These are phyloP conservation scores for Pseudogymnoascus sp. DNA, from an alignment of 2,329 filamentous ascomycete species.

Conservation along the genomic window DNA sequence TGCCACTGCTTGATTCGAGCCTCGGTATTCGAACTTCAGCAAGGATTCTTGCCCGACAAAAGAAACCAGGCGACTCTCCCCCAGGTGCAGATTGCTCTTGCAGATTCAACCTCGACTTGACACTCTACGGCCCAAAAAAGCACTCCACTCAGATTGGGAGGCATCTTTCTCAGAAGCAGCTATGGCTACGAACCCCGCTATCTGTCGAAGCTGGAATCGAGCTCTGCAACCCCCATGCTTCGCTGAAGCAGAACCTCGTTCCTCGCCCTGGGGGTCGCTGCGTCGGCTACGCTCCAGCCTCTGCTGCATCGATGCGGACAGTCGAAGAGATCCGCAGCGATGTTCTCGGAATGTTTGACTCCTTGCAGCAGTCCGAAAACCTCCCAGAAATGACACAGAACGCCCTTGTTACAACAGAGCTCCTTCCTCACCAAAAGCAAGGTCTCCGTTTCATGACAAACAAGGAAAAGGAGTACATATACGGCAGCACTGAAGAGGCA, in stretches of 20 bases:
- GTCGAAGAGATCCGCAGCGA: conserved; percentile 82
- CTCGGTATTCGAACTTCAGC: conserved; percentile 64
- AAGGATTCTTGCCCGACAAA: conserved; percentile 61
- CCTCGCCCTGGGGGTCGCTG: conserved; percentile 24
- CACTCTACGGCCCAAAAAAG: conserved; percentile 70
- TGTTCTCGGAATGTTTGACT: conserved; percentile 81
- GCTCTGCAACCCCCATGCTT: conserved; percentile 67
- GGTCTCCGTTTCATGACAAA: conserved; percentile 78
- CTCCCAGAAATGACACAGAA: conserved; percentile 67
- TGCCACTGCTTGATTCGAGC: conserved; percentile 63
- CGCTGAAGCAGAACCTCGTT: conserved; percentile 22
- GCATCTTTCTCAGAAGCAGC: conserved; percentile 56
- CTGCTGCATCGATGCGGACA: conserved; percentile 45
- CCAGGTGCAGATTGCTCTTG: conserved; percentile 56
- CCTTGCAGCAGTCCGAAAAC: conserved; percentile 66
- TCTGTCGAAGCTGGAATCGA: conserved; percentile 61
- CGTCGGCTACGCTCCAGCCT: conserved; percentile 29
- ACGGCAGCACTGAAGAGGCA: conserved; percentile 50
- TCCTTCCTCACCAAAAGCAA: conserved; percentile 85
- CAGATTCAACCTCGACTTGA: conserved; percentile 59
- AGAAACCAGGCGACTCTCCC: conserved; percentile 50
- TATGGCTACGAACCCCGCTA: conserved; percentile 61
- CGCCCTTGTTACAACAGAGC: conserved; percentile 52
- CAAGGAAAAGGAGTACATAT: conserved; percentile 62
- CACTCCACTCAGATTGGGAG: conserved; percentile 59